These are phyloP conservation scores for Spergularia azorica DNA, from an alignment of 179 eudicot genomes.

Conservation along the genomic window DNA sequence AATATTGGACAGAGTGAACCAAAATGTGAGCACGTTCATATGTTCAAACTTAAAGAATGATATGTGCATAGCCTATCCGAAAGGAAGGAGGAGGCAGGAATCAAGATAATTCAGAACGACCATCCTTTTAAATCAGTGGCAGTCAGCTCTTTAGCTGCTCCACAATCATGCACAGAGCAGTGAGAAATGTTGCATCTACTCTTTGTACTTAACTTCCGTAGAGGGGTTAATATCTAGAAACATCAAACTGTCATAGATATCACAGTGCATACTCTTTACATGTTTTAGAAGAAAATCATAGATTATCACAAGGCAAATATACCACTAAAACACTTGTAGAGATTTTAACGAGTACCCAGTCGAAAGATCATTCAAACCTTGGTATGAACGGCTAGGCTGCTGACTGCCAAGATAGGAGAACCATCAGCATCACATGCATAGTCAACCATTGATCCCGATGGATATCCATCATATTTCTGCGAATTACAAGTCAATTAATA, in stretches of 20 bases:
- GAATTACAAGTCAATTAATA: background rate
- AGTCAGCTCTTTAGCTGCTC: background rate
- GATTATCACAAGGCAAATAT: background rate
- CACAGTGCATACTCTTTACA: no score
- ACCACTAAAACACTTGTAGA: background rate
- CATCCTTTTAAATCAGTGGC: background rate
- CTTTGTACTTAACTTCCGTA: background rate
- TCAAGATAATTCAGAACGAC: background rate
- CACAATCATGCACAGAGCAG: background rate
- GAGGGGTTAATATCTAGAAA: background rate
- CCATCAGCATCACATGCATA: slow-evolving; percentile 89
- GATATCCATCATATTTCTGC: slow-evolving; percentile 88
- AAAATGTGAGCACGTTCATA: background rate
- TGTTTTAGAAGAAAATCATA: no score
- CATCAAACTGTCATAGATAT: background rate
- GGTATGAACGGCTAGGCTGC: slow-evolving; percentile 87
- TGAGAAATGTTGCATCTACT: background rate
- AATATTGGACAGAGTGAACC: no score
- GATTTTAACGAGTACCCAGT: no score
- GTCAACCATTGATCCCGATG: slow-evolving; percentile 95
- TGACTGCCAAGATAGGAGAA: slow-evolving; percentile 88
- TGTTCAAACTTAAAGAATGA: background rate
- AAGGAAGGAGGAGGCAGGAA: background rate
- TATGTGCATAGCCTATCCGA: background rate
- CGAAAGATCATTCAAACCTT: slow-evolving; percentile 45